Conservation (phyloP, 495 filamentous ascomycete genomes). For the Gamarada debralockiae region DNA sequence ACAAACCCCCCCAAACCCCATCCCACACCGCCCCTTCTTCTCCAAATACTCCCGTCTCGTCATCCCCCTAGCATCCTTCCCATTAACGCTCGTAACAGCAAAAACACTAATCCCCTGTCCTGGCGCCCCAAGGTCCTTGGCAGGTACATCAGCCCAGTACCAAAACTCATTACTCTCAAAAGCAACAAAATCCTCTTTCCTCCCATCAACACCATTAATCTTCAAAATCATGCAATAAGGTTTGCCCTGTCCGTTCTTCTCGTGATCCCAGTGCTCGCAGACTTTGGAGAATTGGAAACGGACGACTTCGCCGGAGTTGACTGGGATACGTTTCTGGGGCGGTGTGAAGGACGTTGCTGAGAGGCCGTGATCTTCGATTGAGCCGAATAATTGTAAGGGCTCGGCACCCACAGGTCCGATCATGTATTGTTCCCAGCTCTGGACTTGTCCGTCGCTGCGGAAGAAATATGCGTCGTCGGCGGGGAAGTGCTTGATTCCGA, state of each 20-base stretch:
- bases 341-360: slow-evolving; percentile 60
- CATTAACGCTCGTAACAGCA: slow-evolving; percentile 60
- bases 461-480: slow-evolving; percentile 62
- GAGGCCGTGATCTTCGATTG: slow-evolving; percentile 56
- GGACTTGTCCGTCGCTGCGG: slow-evolving; percentile 53
- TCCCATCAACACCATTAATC: slow-evolving; percentile 62
- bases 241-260: slow-evolving; percentile 57
- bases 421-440: slow-evolving; percentile 78
- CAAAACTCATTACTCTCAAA: slow-evolving; percentile 59
- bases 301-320: slow-evolving; percentile 43
- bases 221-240: slow-evolving; percentile 63
- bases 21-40: slow-evolving; percentile 52
- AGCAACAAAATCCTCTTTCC: slow-evolving; percentile 60
- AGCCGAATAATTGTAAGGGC: slow-evolving; percentile 38
- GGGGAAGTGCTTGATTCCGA: slow-evolving; percentile 79
- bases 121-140: slow-evolving; percentile 58
- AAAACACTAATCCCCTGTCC: slow-evolving; percentile 63
- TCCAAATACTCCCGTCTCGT: slow-evolving; percentile 59
- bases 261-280: slow-evolving; percentile 76
- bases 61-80: slow-evolving; percentile 63
- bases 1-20: slow-evolving; percentile 57
- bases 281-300: slow-evolving; percentile 73
- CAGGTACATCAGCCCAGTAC: slow-evolving; percentile 72
- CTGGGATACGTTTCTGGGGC: slow-evolving; percentile 47
- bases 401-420: slow-evolving; percentile 40